A percentile compares a stretch with the other conserved stretches of the same genome.
These are phyloP conservation scores for Alternaria sp. DNA, from an alignment of 2,329 filamentous ascomycete species.

Conservation along the genomic window DNA sequence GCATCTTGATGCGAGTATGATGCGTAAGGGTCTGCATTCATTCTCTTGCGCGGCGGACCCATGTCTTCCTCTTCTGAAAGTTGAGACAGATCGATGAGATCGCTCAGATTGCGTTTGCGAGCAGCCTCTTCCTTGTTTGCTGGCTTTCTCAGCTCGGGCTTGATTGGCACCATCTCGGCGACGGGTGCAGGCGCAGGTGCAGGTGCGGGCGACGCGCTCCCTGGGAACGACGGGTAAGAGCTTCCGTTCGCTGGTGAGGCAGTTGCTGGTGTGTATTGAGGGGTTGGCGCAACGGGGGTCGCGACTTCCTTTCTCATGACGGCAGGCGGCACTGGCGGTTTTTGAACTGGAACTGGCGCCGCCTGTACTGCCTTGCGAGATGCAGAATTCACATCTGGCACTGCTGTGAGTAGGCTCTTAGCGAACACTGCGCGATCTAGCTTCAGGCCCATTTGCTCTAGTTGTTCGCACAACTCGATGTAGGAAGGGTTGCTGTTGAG, in stretches of 20 bases:
- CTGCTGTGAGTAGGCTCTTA: constrained; percentile 55
- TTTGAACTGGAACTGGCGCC: constrained; percentile 12
- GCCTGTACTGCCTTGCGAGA: constrained; percentile 26
- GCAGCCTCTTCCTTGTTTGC: constrained; percentile 61
- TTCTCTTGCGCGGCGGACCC: constrained; percentile 45
- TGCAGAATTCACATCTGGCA: constrained; percentile 50
- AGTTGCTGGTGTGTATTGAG: constrained; percentile 20
- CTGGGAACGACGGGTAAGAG: constrained; percentile 22
- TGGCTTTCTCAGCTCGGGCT: constrained; percentile 39
- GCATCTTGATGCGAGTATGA: constrained; percentile 15
- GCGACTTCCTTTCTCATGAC: constrained; percentile 27
- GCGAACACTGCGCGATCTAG: constrained; percentile 62
- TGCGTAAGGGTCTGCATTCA: constrained; percentile 15
- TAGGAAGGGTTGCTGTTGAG: constrained; percentile 63
- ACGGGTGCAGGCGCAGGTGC: constrained; percentile 32
- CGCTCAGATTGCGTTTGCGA: constrained; percentile 61
- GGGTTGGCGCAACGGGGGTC: constrained; percentile 22
- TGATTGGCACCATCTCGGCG: constrained; percentile 41
- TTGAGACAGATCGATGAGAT: constrained; percentile 60
- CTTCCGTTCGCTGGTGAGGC: constrained; percentile 18
- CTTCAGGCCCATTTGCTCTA: constrained; percentile 57
- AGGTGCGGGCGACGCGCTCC: constrained; percentile 18
- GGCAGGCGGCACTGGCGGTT: constrained; percentile 26
- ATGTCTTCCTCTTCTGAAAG: constrained; percentile 54
- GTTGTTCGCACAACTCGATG: constrained; percentile 59